A percentile compares a stretch with the other conserved stretches of the same genome.
Evolutionary conservation across 805 yeast species (phyloP).

Genomic region (Clavispora santaluciae): DNA sequence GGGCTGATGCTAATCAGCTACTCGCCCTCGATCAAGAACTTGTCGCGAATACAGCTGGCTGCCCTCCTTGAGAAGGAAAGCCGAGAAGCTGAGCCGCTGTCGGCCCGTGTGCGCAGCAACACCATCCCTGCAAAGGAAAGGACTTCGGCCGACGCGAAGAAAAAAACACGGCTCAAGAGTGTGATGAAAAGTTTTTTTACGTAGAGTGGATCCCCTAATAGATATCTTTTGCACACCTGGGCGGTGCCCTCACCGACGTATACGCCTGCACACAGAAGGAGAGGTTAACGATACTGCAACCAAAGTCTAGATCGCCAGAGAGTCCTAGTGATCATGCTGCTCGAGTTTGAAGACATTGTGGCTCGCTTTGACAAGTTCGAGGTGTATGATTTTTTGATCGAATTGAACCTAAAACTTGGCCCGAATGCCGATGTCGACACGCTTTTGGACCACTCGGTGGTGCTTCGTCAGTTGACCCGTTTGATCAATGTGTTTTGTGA

Average conservation of each 20-base stretch:
- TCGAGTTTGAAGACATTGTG: slow-evolving; percentile 4
- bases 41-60: neutral
- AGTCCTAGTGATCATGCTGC: slow-evolving; percentile 6
- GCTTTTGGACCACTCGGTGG: slow-evolving; percentile 12
- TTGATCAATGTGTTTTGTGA: slow-evolving; percentile 22
- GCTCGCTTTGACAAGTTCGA: slow-evolving; percentile 14
- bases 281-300: too few relatives aligned
- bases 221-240: neutral
- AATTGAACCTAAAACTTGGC: slow-evolving; percentile 16
- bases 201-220: neutral
- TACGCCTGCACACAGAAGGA: neutral
- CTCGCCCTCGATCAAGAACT: slow-evolving; percentile 1
- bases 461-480: slow-evolving; percentile 21
- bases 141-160: neutral
- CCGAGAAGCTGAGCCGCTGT: neutral
- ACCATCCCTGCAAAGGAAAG: neutral
- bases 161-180: neutral
- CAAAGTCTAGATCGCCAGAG: too few relatives aligned
- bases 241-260: neutral
- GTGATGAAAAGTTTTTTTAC: slow-evolving; percentile 1
- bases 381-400: slow-evolving; percentile 18
- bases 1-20: neutral
- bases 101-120: neutral
- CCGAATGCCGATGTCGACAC: slow-evolving; percentile 3
- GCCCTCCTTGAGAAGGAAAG: neutral